phyloP scores from a whole-genome alignment of 2,329 filamentous ascomycete species.

The Ceratocystis eucalypticola region DNA sequence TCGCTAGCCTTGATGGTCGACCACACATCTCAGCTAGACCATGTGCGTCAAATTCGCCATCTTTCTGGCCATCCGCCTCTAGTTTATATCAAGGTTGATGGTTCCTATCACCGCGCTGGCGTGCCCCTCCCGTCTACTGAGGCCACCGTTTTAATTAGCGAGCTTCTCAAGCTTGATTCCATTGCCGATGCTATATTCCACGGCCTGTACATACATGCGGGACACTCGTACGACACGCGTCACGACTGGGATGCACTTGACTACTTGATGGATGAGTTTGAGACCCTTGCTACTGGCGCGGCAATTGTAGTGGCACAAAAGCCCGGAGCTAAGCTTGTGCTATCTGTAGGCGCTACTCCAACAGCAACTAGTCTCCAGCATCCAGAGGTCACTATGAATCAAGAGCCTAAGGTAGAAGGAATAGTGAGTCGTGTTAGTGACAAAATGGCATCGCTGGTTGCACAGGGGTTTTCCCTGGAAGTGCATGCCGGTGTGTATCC shows the following conservation, averaged over 20 bases:
- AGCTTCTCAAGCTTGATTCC: constrained; percentile 32
- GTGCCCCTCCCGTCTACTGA: constrained; percentile 37
- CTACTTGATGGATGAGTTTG: constrained; percentile 45
- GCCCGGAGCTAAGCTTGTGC: constrained; percentile 30
- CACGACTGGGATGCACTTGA: constrained; percentile 42
- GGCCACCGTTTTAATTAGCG: constrained; percentile 35
- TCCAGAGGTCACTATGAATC: constrained; percentile 24
- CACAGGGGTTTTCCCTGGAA: constrained; percentile 36
- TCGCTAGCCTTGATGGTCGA: constrained; percentile 56
- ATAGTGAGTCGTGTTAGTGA: constrained; percentile 21
- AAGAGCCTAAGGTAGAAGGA: constrained; percentile 23
- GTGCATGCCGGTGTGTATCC: constrained; percentile 68
- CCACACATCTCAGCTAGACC: constrained; percentile 45
- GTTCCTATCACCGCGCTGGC: constrained; percentile 58
- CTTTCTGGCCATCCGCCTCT: constrained; percentile 36
- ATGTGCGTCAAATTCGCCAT: constrained; percentile 31
- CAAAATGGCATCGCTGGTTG: constrained; percentile 29
- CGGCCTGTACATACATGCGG: constrained; percentile 62
- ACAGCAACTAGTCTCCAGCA: constrained; percentile 56
- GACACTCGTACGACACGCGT: constrained; percentile 53
- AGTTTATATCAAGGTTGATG: constrained; percentile 62
- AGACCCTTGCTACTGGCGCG: constrained; percentile 27
- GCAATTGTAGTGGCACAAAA: neutral
- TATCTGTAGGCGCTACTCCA: constrained; percentile 66
- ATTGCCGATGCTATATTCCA: constrained; percentile 33